Percentiles rank a stretch among this genome's conserved stretches.
phyloP scores from a whole-genome alignment of 23 red algal species.

The Gracilariopsis chorda region DNA sequence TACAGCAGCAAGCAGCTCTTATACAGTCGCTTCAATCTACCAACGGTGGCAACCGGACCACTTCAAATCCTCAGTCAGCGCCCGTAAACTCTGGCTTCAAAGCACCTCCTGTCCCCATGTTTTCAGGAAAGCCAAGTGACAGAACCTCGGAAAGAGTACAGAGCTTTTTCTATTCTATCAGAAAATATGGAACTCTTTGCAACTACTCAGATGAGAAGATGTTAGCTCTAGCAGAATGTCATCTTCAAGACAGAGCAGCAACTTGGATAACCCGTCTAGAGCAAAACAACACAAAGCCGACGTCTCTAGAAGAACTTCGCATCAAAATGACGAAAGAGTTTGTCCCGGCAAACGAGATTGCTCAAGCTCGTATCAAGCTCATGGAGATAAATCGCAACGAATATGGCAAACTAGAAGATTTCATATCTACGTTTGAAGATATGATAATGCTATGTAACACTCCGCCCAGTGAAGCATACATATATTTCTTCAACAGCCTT shows the following conservation, averaged over 20 bases:
- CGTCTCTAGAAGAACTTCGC: conserved; percentile 13
- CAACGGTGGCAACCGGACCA: background rate
- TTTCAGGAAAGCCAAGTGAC: background rate
- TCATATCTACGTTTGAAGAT: conserved; percentile 15
- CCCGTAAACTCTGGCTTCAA: no score
- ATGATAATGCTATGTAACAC: background rate
- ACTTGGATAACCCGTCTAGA: conserved; percentile 30
- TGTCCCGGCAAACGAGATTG: conserved; percentile 23
- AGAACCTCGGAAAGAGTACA: background rate
- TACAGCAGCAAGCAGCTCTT: background rate
- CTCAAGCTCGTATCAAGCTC: conserved; percentile 1
- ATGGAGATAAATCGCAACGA: conserved; percentile 1
- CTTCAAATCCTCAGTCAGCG: background rate
- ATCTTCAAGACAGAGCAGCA: conserved; percentile 27
- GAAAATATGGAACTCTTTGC: conserved; percentile 10
- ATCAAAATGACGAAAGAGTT: conserved; percentile 1
- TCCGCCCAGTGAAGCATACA: background rate
- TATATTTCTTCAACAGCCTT: conserved; percentile 32
- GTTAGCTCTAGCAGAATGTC: conserved; percentile 1
- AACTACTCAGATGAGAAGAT: conserved; percentile 6
- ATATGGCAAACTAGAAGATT: background rate
- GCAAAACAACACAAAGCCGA: background rate
- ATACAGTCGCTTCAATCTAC: background rate
- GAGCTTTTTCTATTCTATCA: conserved; percentile 1
- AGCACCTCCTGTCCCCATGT: background rate